Conservation (phyloP, 768 basidiomycete species). For the Suillus luteus region DNA sequence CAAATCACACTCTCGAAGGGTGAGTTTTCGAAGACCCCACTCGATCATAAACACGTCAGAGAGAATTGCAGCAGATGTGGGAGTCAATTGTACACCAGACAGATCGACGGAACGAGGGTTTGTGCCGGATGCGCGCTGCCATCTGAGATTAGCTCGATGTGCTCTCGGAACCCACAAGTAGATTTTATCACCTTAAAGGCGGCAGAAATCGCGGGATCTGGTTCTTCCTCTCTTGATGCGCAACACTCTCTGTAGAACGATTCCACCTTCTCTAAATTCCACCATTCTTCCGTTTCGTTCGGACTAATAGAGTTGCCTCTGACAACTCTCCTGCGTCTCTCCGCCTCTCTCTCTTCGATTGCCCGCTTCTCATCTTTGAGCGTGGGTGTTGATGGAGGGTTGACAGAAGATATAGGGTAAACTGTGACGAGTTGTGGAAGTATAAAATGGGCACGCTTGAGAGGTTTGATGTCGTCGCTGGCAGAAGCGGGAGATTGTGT, state of each 20-base stretch:
- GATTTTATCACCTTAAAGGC: conserved; percentile 63
- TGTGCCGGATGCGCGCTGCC: conserved; percentile 52
- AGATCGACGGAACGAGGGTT: conserved; percentile 75
- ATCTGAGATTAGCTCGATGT: conserved; percentile 5
- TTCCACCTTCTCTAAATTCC: conserved; percentile 83
- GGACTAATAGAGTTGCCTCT: conserved; percentile 48
- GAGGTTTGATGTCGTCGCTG: conserved; percentile 55
- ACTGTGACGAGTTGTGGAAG: conserved; percentile 82
- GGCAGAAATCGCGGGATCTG: conserved; percentile 62
- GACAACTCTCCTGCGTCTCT: conserved; percentile 66
- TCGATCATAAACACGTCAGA: conserved; percentile 92
- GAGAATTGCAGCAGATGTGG: conserved; percentile 72
- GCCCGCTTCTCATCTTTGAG: conserved; percentile 80
- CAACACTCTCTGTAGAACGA: conserved; percentile 88
- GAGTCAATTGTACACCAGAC: conserved; percentile 75
- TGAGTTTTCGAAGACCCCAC: conserved; percentile 87
- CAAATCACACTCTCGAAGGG: conserved; percentile 84
- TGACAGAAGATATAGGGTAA: conserved; percentile 85
- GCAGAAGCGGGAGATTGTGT: conserved; percentile 41
- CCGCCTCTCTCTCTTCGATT: conserved; percentile 75
- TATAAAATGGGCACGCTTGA: conserved; percentile 91
- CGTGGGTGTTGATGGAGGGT: conserved; percentile 79
- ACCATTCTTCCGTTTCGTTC: conserved; percentile 62
- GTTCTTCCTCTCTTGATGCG: conserved; percentile 69
- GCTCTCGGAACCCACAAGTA: not conserved